These are phyloP conservation scores for Gonium pectorale DNA, from an alignment of 139 green algal species.

Conservation along the genomic window DNA sequence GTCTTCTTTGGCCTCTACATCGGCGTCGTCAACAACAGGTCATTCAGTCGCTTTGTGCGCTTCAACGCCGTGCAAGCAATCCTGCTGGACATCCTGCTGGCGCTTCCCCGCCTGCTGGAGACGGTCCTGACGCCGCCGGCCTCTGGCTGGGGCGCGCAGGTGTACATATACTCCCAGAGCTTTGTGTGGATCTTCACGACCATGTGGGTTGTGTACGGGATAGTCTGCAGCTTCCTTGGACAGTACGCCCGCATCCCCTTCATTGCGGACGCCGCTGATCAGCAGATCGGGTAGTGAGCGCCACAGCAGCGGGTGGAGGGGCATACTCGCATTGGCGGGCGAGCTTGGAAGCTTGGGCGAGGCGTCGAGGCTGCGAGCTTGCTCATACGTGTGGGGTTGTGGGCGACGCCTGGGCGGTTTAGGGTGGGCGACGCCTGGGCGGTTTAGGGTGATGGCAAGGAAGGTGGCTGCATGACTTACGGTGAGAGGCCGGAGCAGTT, in stretches of 20 bases:
- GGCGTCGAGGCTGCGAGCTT: no score
- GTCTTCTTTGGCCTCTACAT: slow-evolving; percentile 72
- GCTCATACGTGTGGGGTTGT: no score
- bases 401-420: no score
- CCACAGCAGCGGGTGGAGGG: no score
- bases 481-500: no score
- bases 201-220: slow-evolving; percentile 56
- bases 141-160: slow-evolving; percentile 56
- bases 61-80: slow-evolving; percentile 71
- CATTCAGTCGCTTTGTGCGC: slow-evolving; percentile 60
- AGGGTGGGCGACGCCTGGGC: no score
- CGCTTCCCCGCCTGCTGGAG: slow-evolving; percentile 68
- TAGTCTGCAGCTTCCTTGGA: slow-evolving; percentile 50
- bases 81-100: slow-evolving; percentile 71
- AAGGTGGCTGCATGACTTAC: no score
- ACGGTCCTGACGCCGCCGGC: slow-evolving; percentile 55
- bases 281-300: slow-evolving; percentile 52
- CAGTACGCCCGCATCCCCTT: slow-evolving; percentile 60
- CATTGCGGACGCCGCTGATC: slow-evolving; percentile 63
- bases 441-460: no score
- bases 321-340: no score
- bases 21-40: slow-evolving; percentile 66
- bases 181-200: slow-evolving; percentile 70
- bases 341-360: no score
- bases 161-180: slow-evolving; percentile 64